These are phyloP conservation scores for Acacia acuminata DNA, from an alignment of 306 rosid genomes.

Conservation along the genomic window DNA sequence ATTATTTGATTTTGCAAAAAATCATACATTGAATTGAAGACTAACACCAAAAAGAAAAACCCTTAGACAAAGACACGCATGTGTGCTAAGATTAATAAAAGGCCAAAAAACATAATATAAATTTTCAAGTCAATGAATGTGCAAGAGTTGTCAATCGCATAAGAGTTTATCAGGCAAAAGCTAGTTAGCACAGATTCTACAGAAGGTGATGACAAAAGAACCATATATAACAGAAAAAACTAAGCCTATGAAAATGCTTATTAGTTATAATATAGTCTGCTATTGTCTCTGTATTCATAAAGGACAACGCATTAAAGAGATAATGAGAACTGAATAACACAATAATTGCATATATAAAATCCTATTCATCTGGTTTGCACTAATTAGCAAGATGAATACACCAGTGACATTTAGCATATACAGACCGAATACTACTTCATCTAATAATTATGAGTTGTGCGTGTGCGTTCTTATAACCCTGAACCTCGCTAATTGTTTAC, in stretches of 20 bases:
- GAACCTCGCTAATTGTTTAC: conserved; percentile 10
- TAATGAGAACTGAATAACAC: not conserved
- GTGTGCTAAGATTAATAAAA: not conserved
- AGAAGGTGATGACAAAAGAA: not conserved
- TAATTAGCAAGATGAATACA: conserved; percentile 8
- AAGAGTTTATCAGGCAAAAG: not conserved
- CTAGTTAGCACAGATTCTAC: not conserved
- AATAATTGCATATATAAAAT: not conserved
- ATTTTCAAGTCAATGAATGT: not conserved
- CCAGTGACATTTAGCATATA: not conserved
- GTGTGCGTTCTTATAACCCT: conserved; percentile 6
- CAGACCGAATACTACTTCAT: conserved; percentile 6
- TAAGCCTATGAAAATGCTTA: not conserved
- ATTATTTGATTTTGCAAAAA: conserved; percentile 21
- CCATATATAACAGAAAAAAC: not conserved
- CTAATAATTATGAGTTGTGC: not conserved
- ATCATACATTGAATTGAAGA: conserved; percentile 20
- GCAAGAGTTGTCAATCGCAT: conserved; percentile 5
- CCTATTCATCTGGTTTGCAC: not conserved
- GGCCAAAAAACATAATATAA: conserved; percentile 18
- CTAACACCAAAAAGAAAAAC: not conserved
- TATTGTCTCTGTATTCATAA: not conserved
- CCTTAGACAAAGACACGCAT: not conserved
- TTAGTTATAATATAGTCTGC: not conserved
- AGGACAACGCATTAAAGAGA: not conserved